Percentiles rank a stretch among this genome's conserved stretches.
Evolutionary conservation across 2,329 filamentous ascomycete species (phyloP).

Genomic region (Penicillium rolfsii): DNA sequence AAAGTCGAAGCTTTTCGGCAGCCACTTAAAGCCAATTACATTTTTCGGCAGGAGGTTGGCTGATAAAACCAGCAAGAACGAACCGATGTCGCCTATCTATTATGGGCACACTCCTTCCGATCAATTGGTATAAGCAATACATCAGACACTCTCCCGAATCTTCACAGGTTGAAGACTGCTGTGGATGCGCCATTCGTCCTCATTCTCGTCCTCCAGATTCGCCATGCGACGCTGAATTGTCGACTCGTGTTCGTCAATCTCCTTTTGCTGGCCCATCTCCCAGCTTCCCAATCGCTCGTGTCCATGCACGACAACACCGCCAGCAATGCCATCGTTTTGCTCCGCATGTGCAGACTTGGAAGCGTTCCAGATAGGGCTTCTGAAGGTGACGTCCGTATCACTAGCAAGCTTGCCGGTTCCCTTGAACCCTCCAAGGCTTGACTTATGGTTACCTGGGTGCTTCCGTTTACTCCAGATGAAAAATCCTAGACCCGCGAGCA

Average conservation of each 20-base stretch:
- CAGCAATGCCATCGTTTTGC: constrained; percentile 27
- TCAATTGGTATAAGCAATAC: background rate
- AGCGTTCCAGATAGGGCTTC: constrained; percentile 45
- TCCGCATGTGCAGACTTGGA: constrained; percentile 38
- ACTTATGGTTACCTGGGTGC: constrained; percentile 37
- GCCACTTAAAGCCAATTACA: background rate
- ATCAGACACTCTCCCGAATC: constrained; percentile 54
- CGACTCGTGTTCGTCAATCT: constrained; percentile 19
- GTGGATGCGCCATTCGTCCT: constrained; percentile 41
- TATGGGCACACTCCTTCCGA: background rate
- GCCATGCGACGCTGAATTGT: constrained; percentile 4
- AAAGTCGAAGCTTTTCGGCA: background rate
- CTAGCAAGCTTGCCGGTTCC: constrained; percentile 57
- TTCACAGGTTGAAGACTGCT: constrained; percentile 49
- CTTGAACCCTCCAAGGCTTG: constrained; percentile 59
- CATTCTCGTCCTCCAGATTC: constrained; percentile 38
- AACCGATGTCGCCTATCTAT: background rate
- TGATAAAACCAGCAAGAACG: background rate
- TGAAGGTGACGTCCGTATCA: constrained; percentile 56
- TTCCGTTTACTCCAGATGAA: constrained; percentile 54
- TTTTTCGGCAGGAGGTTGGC: background rate
- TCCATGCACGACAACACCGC: constrained; percentile 35
- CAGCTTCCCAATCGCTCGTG: constrained; percentile 62
- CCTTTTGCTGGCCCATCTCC: constrained; percentile 53
- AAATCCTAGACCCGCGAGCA: constrained; percentile 46